Evolutionary conservation across 169 alveolate species (phyloP), one percentile per base, ranked within the genome.

Genomic region (Plasmodium inui): DNA sequence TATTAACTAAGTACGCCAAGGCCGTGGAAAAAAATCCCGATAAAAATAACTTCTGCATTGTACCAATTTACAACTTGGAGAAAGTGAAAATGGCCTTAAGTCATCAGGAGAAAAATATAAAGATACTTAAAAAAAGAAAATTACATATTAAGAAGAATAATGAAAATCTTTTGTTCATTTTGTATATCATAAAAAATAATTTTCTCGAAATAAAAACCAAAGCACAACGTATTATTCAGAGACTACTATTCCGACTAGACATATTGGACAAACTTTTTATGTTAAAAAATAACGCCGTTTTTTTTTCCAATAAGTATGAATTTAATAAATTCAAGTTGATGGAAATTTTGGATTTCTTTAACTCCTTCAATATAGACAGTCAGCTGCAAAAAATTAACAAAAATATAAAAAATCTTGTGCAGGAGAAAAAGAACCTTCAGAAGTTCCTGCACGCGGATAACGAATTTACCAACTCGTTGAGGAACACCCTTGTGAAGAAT

Each of bases 91-190:
- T 70, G 79, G 84, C 83, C 30, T 72, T 91, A 50, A 72, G 78
- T 91, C 81, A 91, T 53, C 95, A 91, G 17, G 95, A 91, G 37
- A 91, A 82, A 26, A 81, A 91, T 82, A 91, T 91, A 70, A 80
- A 81, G 37, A 41, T 81, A 8, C 92, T 91, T 53, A 91, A 91
- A 81, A 91, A 91, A 73, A 91, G 78, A 91, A 91, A 91, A 34
- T 28, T 91, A 71, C 30, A 12, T 44, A 82, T 91, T 26, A 91
- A 82, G 83, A 91, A 91, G 76, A 91, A 80, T 82, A 91, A 91
- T 82, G 95, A 91, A 82, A 91, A 91, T 70, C 95, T 91, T 81
- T 82, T 91, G 30, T 91, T 91, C 57, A 91, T 91, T 82, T 91
- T 91, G 76, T 81, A 91, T 70, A 91, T 91, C 12, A 91, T 91